Conservation (phyloP, 2,329 filamentous ascomycete species). For the Emmonsia crescens region DNA sequence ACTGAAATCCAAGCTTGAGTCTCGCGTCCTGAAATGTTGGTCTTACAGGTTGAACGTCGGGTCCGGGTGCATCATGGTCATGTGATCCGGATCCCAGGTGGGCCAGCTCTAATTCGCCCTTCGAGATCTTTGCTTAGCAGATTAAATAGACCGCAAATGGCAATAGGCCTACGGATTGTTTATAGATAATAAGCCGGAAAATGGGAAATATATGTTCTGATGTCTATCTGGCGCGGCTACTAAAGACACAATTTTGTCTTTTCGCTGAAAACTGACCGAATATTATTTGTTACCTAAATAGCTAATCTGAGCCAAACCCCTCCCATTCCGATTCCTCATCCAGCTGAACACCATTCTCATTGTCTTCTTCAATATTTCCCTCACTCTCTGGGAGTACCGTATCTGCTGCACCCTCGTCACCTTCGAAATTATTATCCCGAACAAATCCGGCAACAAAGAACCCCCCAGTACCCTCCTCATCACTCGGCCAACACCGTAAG, state of each 20-base stretch:
- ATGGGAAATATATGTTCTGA: not conserved
- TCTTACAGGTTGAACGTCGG: not conserved
- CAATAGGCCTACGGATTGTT: not conserved
- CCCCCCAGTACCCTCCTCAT: constrained; percentile 76
- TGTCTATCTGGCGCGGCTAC: not conserved
- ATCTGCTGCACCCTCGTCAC: constrained; percentile 6
- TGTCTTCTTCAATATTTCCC: not conserved
- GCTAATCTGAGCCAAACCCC: constrained; percentile 31
- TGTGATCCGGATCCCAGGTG: not conserved
- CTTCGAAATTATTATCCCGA: constrained; percentile 40
- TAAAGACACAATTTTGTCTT: not conserved
- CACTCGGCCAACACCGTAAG: constrained; percentile 70
- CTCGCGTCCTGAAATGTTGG: not conserved
- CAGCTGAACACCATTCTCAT: not conserved
- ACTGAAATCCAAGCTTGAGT: not conserved
- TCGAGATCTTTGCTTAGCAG: too few species aligned
- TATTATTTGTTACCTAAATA: not conserved
- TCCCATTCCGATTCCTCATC: constrained; percentile 33
- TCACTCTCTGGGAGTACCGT: not conserved
- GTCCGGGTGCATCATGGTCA: too few species aligned
- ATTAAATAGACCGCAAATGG: too few species aligned
- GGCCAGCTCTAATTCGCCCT: not conserved
- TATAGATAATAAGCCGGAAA: not conserved
- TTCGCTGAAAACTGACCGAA: not conserved
- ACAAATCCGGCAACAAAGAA: constrained; percentile 92